Evolutionary conservation across 495 filamentous ascomycete species (phyloP), one percentile per base, ranked within the genome.

Genomic region (Achaetomiella virescens): DNA sequence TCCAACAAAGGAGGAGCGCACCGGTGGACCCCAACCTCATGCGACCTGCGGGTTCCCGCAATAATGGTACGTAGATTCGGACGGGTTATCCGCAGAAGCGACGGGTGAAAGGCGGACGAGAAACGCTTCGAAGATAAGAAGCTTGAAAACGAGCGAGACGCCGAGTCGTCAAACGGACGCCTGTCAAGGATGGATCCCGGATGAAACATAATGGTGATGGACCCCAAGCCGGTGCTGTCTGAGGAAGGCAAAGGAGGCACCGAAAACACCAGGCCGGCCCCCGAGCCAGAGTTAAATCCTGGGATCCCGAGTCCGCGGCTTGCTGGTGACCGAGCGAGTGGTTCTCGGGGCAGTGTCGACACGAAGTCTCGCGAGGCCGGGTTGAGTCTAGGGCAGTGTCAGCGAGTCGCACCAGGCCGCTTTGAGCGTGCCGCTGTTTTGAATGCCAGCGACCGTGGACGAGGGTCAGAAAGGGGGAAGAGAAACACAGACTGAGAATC

Each of bases 1-100:
- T 54, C 61, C 55, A 48, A 44, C 51, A n/a, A 53, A 49, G 55
- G 60, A 52, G 36, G 41, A 44, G 46, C 47, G 44, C 55, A 49
- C 22, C 46, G 42, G 57, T 15, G 49, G 21, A 45, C 40, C 35
- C 48, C 42, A 29, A 24, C 40, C 57, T 55, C 52, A 22, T 46
- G 43, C 40, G 36, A 43, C 18, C 50, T 60, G 54, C 57, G 38
- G 36, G 35, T 24, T 40, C 49, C 61, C 64, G 64, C 40, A 29
- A 48, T 40, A 57, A 55, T 49, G 44, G 48, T 7, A n/a, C 20
- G 48, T 25, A 45, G 52, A 51, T 54, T 25, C 48, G 48, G 6
- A 33, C 48, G 44, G 44, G 42, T n/a, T 40, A 21, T 15, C 31
- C 6, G 22, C 1, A 38, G n/a, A n/a, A 2, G 29, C 14, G 14